Base-by-base conservation (phyloP, 306 rosid genomes). In the Pterocarpus santalinus region DNA sequence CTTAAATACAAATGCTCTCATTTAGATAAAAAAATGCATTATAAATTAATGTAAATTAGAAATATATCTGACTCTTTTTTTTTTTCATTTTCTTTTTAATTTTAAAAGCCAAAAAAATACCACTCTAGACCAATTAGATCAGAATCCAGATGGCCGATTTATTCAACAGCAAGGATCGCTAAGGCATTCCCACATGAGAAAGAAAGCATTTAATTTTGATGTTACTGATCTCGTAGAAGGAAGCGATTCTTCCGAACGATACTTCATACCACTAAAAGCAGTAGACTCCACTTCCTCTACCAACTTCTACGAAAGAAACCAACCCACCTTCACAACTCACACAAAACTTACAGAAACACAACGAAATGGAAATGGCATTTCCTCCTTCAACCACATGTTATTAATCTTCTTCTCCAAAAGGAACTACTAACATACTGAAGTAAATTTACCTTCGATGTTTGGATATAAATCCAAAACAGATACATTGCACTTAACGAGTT, bases 401-500 rank as follows among this genome's bases (percentile, higher is more conserved):
- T 51, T 49, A 52, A 78, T 6, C 61, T 60, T 44, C 35, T 5
- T 30, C 62, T 16, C 49, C 4, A 9, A 9, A 80, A 72, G 56
- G 53, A 56, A 56, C 70, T 1, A 57, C 15, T 35, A 22, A 58
- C 30, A 30, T 61, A 61, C 41, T 69, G 12, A 11, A 4, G 41
- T 52, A 44, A 39, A 70, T 39, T 76, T 39, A 39, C 46, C 57
- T 68, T 22, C 44, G 44, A 62, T 46, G 7, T 67, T 81, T 46
- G 77, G 74, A 28, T 30, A 58, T 33, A 61, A 60, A 22, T 33
- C 22, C 12, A 65, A n/a, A 72, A 35, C 47, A 61, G 66, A 22
- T 22, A 22, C 0, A 22, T 76, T 61, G 8, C 15, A 28, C 58
- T 15, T 38, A 44, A 57, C 76, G 32, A 36, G 58, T 58, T 10